phyloP scores from a whole-genome alignment of 148 eudicot genomes.

The Vaccinium corymbosum region DNA sequence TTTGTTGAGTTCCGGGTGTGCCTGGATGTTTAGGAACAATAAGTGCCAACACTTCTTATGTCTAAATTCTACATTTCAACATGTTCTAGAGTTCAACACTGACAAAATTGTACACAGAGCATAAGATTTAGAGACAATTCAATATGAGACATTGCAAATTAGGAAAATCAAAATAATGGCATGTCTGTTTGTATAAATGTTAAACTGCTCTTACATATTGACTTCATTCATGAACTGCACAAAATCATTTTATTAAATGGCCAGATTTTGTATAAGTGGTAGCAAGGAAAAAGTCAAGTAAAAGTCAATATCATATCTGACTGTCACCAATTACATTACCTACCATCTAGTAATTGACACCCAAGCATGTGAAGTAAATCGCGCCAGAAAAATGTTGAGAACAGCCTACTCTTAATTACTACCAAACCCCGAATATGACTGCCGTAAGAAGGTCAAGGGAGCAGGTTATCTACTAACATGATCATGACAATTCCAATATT shows the following conservation, averaged over 20 bases:
- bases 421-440: neutral
- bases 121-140: neutral
- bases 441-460: conserved; percentile 5
- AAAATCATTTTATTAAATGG: neutral
- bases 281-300: neutral
- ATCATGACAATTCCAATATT: neutral
- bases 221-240: neutral
- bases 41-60: neutral
- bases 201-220: neutral
- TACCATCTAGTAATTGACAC: neutral
- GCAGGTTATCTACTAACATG: conserved; percentile 16
- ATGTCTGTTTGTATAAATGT: no score
- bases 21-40: conserved; percentile 33
- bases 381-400: neutral
- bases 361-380: neutral
- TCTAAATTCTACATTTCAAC: neutral
- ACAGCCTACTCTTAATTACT: neutral
- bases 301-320: no score
- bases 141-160: neutral
- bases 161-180: neutral
- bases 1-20: conserved; percentile 62
- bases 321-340: neutral
- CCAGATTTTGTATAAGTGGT: no score
- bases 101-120: neutral
- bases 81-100: neutral